These are phyloP conservation scores for Pseudocercospora ulei DNA, from an alignment of 2,329 filamentous ascomycete genomes.

Conservation along the genomic window DNA sequence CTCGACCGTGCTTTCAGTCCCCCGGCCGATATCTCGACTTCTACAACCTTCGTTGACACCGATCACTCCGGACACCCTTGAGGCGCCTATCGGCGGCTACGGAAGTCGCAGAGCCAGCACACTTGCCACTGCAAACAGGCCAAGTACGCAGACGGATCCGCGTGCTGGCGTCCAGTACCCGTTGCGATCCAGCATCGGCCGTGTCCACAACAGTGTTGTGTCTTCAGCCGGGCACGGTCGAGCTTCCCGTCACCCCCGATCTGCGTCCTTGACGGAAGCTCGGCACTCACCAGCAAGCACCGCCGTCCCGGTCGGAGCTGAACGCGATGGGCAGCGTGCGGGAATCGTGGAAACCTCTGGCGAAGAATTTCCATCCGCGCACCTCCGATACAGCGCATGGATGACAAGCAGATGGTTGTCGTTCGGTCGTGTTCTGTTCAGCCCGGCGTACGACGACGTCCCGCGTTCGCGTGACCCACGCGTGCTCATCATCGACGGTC, in stretches of 20 bases:
- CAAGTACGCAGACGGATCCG: constrained; percentile 9
- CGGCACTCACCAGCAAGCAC: constrained; percentile 22
- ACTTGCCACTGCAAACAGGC: constrained; percentile 23
- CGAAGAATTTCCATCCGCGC: constrained; percentile 17
- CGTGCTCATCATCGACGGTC: constrained; percentile 69
- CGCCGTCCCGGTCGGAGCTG: constrained; percentile 23
- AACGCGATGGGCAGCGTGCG: constrained; percentile 51
- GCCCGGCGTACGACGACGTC: constrained; percentile 64
- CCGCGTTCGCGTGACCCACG: constrained; percentile 49
- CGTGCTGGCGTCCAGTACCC: constrained; percentile 12
- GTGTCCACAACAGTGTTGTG: constrained; percentile 18
- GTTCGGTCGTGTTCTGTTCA: constrained; percentile 74
- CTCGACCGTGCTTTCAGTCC: constrained; percentile 23
- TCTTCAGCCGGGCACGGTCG: constrained; percentile 29
- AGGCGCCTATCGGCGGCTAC: constrained; percentile 47
- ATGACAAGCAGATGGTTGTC: constrained; percentile 82
- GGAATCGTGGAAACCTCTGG: constrained; percentile 34
- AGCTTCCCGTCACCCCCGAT: constrained; percentile 27
- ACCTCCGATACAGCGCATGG: constrained; percentile 68
- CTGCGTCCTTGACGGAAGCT: constrained; percentile 28
- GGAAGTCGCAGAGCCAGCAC: constrained; percentile 36
- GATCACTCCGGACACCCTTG: constrained; percentile 45
- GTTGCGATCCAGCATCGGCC: constrained; percentile 8
- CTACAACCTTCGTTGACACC: constrained; percentile 30
- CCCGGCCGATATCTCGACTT: constrained; percentile 29